Conservation (phyloP, 2,329 filamentous ascomycete genomes). For the Moelleriella libera region DNA sequence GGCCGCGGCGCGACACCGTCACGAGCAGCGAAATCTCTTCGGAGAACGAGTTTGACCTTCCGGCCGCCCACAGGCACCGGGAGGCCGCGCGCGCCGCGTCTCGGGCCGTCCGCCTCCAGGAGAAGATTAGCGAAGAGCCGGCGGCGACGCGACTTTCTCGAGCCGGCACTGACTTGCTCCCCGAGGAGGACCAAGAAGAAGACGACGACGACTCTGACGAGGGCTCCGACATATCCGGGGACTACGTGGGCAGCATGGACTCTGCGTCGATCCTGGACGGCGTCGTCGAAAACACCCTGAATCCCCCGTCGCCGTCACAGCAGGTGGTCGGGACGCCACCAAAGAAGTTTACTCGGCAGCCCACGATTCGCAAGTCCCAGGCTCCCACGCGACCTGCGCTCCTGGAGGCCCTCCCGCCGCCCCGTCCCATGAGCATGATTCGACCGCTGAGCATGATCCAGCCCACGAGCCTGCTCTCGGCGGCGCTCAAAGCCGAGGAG, state of each 20-base stretch:
- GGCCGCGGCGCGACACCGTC: constrained; percentile 58
- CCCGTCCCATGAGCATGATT: constrained; percentile 50
- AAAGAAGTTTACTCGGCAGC: constrained; percentile 43
- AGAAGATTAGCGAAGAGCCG: constrained; percentile 23
- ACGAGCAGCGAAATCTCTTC: constrained; percentile 76
- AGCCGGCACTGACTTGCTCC: constrained; percentile 34
- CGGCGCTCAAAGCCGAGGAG: constrained; percentile 58
- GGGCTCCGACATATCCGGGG: constrained; percentile 47
- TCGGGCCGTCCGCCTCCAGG: constrained; percentile 19
- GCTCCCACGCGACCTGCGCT: constrained; percentile 40
- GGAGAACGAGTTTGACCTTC: constrained; percentile 63
- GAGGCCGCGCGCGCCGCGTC: constrained; percentile 46
- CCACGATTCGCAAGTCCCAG: constrained; percentile 49
- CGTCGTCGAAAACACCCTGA: constrained; percentile 44
- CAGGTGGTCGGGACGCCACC: constrained; percentile 52
- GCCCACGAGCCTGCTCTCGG: constrained; percentile 57
- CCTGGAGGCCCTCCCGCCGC: constrained; percentile 55
- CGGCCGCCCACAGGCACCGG: constrained; percentile 48
- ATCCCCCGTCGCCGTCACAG: constrained; percentile 35
- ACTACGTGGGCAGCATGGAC: constrained; percentile 54
- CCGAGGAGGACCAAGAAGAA: constrained; percentile 33
- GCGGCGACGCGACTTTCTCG: constrained; percentile 25
- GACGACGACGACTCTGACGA: constrained; percentile 49
- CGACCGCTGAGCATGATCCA: constrained; percentile 53
- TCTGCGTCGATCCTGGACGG: constrained; percentile 58